A percentile compares a stretch with the other conserved stretches of the same genome.
phyloP scores from a whole-genome alignment of 2,329 filamentous ascomycete genomes.

The Dothistroma septosporum region DNA sequence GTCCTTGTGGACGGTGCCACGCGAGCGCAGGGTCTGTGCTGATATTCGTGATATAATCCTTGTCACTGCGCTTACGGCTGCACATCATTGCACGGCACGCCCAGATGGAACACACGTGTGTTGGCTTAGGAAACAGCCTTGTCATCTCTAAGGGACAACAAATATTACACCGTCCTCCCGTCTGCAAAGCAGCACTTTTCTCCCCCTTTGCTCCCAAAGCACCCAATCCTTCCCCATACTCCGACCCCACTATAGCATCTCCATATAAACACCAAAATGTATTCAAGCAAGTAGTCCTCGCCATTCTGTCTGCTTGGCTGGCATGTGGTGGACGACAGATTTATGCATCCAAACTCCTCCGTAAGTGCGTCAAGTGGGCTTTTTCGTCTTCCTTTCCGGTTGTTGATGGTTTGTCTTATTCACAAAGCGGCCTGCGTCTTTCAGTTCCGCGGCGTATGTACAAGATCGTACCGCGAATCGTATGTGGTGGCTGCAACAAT shows the following conservation, averaged over 20 bases:
- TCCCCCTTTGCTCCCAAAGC: background rate
- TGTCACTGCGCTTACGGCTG: background rate
- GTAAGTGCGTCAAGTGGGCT: background rate
- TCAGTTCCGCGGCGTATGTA: background rate
- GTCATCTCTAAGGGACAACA: conserved; percentile 12
- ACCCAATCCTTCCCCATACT: background rate
- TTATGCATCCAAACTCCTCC: conserved; percentile 1
- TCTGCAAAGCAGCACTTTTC: conserved; percentile 5
- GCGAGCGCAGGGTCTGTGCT: background rate
- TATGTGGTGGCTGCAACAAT: conserved; percentile 5
- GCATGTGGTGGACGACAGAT: conserved; percentile 1
- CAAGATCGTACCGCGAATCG: conserved; percentile 1
- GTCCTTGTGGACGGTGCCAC: background rate
- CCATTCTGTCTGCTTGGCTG: conserved; percentile 2
- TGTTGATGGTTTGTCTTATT: background rate
- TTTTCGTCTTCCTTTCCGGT: background rate
- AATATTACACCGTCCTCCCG: background rate
- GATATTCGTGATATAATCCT: background rate
- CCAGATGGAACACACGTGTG: background rate
- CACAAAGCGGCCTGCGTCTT: background rate
- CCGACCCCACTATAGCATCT: background rate
- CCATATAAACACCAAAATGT: conserved; percentile 1
- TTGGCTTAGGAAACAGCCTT: conserved; percentile 14
- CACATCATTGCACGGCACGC: background rate
- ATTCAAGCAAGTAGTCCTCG: background rate